phyloP scores from a whole-genome alignment of 106 monocot genomes.

The Iris macrosiphon region DNA sequence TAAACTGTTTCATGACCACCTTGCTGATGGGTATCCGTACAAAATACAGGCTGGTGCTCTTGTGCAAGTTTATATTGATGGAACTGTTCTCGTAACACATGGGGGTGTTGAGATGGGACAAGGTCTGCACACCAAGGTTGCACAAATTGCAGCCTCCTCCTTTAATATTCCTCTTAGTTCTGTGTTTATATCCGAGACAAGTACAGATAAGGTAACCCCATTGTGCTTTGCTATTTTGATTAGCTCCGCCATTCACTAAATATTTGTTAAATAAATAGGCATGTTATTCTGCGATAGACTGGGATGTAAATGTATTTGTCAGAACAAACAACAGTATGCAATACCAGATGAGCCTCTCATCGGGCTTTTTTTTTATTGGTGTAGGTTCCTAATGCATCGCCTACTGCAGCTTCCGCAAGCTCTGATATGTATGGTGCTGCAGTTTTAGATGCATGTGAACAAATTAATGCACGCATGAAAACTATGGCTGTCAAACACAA shows the following conservation, averaged over 20 bases:
- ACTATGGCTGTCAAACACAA: conserved; percentile 41
- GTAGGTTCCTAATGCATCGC: conserved; percentile 96
- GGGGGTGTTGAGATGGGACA: conserved; percentile 99
- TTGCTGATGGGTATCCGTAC: neutral
- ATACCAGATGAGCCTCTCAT: no score
- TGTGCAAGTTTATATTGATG: conserved; percentile 96
- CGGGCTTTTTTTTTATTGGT: conserved; percentile 4
- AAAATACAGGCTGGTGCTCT: conserved; percentile 85
- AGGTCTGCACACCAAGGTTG: conserved; percentile 95
- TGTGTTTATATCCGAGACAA: conserved; percentile 95
- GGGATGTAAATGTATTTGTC: no score
- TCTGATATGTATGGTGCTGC: conserved; percentile 99
- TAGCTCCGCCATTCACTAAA: neutral
- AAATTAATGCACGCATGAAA: conserved; percentile 89
- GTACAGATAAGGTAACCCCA: conserved; percentile 84
- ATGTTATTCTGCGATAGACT: neutral
- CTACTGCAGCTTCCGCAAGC: conserved; percentile 99
- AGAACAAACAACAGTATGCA: no score
- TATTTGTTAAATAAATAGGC: neutral
- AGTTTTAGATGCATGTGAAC: conserved; percentile 94
- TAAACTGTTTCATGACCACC: neutral
- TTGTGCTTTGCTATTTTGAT: neutral
- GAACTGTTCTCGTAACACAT: conserved; percentile 92
- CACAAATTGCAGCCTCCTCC: conserved; percentile 92
- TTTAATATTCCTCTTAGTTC: conserved; percentile 83